Evolutionary conservation across 176 grass and related monocot genomes (phyloP).

Genomic region (Neostapfia colusana): DNA sequence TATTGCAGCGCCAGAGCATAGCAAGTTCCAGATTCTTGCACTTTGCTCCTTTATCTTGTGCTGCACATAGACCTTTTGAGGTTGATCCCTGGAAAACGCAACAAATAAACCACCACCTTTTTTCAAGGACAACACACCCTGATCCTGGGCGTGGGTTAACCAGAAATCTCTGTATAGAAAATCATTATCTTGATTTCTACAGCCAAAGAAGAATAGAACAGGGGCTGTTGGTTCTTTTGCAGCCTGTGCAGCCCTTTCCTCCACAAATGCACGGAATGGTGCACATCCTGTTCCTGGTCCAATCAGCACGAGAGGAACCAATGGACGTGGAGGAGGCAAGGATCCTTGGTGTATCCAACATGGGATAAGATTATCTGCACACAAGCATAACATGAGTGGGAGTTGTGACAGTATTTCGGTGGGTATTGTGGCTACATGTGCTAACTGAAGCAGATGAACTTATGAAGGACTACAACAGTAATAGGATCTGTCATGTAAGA

Average conservation of each 20-base stretch:
- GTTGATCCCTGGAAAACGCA: slow-evolving; percentile 87
- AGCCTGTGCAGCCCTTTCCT: slow-evolving; percentile 63
- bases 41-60: slow-evolving; percentile 89
- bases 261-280: slow-evolving; percentile 77
- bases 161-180: slow-evolving; percentile 90
- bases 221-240: slow-evolving; percentile 46
- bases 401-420: not conserved
- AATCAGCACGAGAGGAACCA: slow-evolving; percentile 75
- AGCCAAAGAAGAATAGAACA: slow-evolving; percentile 87
- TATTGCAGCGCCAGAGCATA: slow-evolving; percentile 56
- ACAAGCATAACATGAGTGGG: slow-evolving; percentile 25
- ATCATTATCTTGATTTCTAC: slow-evolving; percentile 64
- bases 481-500: not conserved
- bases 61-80: slow-evolving; percentile 85
- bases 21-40: slow-evolving; percentile 69
- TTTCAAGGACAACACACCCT: slow-evolving; percentile 58
- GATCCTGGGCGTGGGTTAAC: slow-evolving; percentile 64
- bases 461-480: not conserved
- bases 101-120: slow-evolving; percentile 85
- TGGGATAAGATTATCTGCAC: slow-evolving; percentile 64
- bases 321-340: slow-evolving; percentile 57
- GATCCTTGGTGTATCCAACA: slow-evolving; percentile 73
- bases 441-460: slow-evolving; percentile 6
- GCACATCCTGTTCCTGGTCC: slow-evolving; percentile 94
- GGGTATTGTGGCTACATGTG: not conserved